Evolutionary conservation across 257 asterid species (phyloP).

Genomic region (Gentiana macrophylla): DNA sequence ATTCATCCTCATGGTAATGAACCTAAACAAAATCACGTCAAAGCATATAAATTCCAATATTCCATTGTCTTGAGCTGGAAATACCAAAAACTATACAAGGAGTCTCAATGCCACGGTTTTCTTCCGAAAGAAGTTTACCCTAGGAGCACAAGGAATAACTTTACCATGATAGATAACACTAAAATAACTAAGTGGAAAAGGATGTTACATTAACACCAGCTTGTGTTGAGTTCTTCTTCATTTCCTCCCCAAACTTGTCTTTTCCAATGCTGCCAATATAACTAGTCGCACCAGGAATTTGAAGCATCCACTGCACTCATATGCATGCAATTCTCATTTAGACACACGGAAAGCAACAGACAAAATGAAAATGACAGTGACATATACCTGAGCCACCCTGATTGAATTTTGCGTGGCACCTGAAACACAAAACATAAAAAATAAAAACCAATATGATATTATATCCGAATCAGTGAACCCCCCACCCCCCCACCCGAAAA

Average conservation of each 20-base stretch:
- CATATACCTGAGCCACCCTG: conserved; percentile 83
- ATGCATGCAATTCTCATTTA: conserved; percentile 6
- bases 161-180: not conserved
- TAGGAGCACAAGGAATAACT: too few species aligned
- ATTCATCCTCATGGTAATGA: conserved; percentile 78
- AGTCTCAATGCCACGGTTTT: too few species aligned
- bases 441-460: not conserved
- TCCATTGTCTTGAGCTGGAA: too few species aligned
- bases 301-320: conserved; percentile 41
- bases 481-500: not conserved
- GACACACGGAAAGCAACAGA: not conserved
- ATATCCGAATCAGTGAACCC: not conserved
- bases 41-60: too few species aligned
- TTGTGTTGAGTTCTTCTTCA: conserved; percentile 62
- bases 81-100: too few species aligned
- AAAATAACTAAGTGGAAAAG: conserved; percentile 6
- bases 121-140: too few species aligned
- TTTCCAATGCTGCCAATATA: conserved; percentile 58
- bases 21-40: conserved; percentile 26
- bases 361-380: conserved; percentile 6
- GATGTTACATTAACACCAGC: conserved; percentile 71
- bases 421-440: conserved; percentile 15
- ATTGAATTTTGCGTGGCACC: conserved; percentile 97
- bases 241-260: conserved; percentile 81
- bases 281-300: conserved; percentile 74